Base-by-base conservation (phyloP, 2,329 filamentous ascomycete genomes). In the Penicillium digitatum region DNA sequence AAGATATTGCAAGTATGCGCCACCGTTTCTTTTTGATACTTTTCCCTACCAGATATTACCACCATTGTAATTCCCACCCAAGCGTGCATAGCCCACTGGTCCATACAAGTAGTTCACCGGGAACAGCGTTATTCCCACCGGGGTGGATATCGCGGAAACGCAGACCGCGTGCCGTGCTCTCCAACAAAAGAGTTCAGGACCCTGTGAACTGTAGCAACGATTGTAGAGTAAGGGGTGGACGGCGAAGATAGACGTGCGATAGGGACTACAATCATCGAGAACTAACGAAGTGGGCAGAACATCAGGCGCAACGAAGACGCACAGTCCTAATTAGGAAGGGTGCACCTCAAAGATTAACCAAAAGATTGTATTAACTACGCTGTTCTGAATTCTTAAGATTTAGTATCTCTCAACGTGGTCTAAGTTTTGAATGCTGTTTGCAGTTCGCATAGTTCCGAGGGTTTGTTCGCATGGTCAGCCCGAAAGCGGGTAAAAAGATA, bases 1-100 rank as follows among this genome's bases (percentile, higher is more conserved):
- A 12, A 81, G 76, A 2, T 71, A 63, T n/a, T 76, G 75, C 2
- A 82, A 65, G 61, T 84, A 80, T 26, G 71, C 71, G 40, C 80
- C 80, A 16, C 80, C 80, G 56, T 83, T 81, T 57, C 74, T 54
- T 45, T 52, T 32, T 53, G 57, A 73, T 31, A 61, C 52, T 45
- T 54, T 48, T 5, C 0, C 14, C 70, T 72, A 35, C 14, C n/a
- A 9, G 6, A 34, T 16, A 52, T 69, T 47, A 70, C 46, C 18
- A 51, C 20, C 18, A n/a, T 9, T 12, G 16, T n/a, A 1, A 35
- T 20, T 35, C 42, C 0, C 22, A 24, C 6, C 9, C 29, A 20
- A 4, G 64, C 1, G 5, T 5, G 5, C 5, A 34, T 12, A n/a
- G 18, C 1, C 12, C 4, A n/a, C 7, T 6, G 3, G 8, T 3